Evolutionary conservation across 495 filamentous ascomycete genomes (phyloP), one percentile per base, ranked within the genome.

Genomic region (Penicillium lagena): DNA sequence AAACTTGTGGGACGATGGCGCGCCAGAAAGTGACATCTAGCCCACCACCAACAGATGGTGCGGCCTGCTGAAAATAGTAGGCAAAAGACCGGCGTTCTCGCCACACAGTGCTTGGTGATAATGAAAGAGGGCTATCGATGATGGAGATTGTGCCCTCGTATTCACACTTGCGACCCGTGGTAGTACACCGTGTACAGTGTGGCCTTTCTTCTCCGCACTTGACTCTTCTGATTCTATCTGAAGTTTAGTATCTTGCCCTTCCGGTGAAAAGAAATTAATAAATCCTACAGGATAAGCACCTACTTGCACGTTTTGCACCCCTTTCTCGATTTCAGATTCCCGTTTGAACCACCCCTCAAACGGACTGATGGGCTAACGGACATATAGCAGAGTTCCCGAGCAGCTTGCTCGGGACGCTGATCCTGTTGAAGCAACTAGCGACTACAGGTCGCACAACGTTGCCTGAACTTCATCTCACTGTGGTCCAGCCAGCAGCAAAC

Each of bases 201-300:
- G 78, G 79, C 54, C 73, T 77, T 41, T 64, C 61, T 47, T 82
- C 75, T 36, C 76, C 78, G 45, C 78, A 82, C 49, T 80, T 82
- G 29, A 82, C 68, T 41, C 66, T 70, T 43, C 79, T 69, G 28
- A 65, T 63, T 62, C 67, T 68, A 40, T 9, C 7, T 41, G 7
- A 27, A 1, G 7, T 3, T 63, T 40, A 57, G 32, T 38, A 46
- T 39, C 14, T 43, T 12, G 35, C 7, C 29, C 27, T 4, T 15
- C 15, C 9, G 32, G 1, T 28, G 29, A 28, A 37, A 42, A 39
- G 2, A 41, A 39, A 17, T 17, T 4, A 4, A 17, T 17, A 17
- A 17, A 17, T 1, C 17, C 1, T 17, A 17, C 1, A 17, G 17
- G 28, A 27, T 8, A 15, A 29, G 17, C 5, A 55, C 65, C 6